Evolutionary conservation across 2,329 filamentous ascomycete species (phyloP).

Genomic region (Fusarium verrucosum): DNA sequence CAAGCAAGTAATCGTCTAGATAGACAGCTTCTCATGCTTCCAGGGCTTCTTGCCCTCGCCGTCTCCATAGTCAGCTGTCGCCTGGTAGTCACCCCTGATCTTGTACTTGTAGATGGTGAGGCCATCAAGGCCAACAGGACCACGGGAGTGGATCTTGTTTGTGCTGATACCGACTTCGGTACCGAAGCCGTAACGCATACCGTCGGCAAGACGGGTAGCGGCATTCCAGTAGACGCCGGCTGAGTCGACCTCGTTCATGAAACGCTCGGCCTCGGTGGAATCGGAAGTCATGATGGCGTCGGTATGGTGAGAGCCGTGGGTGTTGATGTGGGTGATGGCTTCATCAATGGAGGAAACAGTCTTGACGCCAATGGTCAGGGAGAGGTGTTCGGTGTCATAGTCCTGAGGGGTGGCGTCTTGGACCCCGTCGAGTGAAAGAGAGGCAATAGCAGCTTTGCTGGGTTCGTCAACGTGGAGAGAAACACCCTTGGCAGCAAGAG

Average conservation of each 20-base stretch:
- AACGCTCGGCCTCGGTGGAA: conserved; percentile 74
- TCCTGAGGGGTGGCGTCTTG: conserved; percentile 75
- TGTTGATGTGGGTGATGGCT: conserved; percentile 89
- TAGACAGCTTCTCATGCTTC: conserved; percentile 65
- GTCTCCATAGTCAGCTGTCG: conserved; percentile 78
- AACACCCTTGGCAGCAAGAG: conserved; percentile 80
- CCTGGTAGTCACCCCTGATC: conserved; percentile 82
- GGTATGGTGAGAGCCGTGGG: conserved; percentile 92
- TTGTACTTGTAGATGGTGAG: conserved; percentile 98
- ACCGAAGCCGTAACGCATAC: conserved; percentile 96
- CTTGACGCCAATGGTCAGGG: conserved; percentile 85
- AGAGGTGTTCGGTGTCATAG: conserved; percentile 89
- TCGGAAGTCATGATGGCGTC: conserved; percentile 86
- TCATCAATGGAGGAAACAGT: conserved; percentile 73
- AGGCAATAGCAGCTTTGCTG: conserved; percentile 71
- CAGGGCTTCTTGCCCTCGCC: conserved; percentile 67
- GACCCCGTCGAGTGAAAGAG: conserved; percentile 59
- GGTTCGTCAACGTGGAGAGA: conserved; percentile 79
- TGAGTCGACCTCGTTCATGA: conserved; percentile 87
- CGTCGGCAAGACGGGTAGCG: conserved; percentile 92
- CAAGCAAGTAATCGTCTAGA: conserved; percentile 45
- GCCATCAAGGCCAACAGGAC: conserved; percentile 92
- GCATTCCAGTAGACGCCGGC: conserved; percentile 98
- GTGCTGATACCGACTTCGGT: conserved; percentile 99
- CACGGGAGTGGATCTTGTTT: conserved; percentile 96